Evolutionary conservation across 306 rosid genomes (phyloP).

Genomic region (Lathyrus aphaca): DNA sequence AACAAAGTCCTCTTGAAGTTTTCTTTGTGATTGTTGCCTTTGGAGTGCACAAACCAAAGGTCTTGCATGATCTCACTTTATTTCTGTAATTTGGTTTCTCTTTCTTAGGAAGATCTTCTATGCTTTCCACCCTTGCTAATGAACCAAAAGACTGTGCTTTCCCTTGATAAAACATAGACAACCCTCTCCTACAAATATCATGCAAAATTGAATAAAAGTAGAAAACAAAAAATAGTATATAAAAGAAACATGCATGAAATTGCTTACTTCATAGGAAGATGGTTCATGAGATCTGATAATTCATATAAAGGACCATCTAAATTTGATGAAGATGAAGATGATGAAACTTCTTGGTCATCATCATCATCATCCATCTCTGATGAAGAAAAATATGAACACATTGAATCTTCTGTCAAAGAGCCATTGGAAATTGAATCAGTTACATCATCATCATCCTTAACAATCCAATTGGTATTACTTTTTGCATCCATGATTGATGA

Average conservation of each 20-base stretch:
- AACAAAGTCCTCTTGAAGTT: slow-evolving; percentile 52
- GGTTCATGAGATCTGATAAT: too few relatives aligned
- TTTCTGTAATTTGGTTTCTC: slow-evolving; percentile 43
- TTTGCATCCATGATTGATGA: slow-evolving; percentile 22
- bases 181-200: slow-evolving; percentile 73
- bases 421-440: slow-evolving; percentile 49
- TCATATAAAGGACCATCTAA: slow-evolving; percentile 42
- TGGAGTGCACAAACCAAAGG: slow-evolving; percentile 51
- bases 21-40: slow-evolving; percentile 74
- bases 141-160: slow-evolving; percentile 72
- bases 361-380: slow-evolving; percentile 55
- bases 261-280: too few relatives aligned
- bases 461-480: slow-evolving; percentile 29
- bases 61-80: slow-evolving; percentile 69
- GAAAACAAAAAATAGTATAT: background rate
- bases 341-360: slow-evolving; percentile 47
- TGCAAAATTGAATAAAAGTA: background rate
- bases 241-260: background rate
- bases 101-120: slow-evolving; percentile 79
- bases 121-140: slow-evolving; percentile 54
- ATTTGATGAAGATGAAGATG: slow-evolving; percentile 41
- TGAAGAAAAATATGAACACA: slow-evolving; percentile 49
- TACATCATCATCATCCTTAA: slow-evolving; percentile 35
- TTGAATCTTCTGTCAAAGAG: slow-evolving; percentile 50
- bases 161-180: slow-evolving; percentile 76